These are phyloP conservation scores for Candolleomyces eurysporus DNA, from an alignment of 768 basidiomycete species.

Conservation along the genomic window DNA sequence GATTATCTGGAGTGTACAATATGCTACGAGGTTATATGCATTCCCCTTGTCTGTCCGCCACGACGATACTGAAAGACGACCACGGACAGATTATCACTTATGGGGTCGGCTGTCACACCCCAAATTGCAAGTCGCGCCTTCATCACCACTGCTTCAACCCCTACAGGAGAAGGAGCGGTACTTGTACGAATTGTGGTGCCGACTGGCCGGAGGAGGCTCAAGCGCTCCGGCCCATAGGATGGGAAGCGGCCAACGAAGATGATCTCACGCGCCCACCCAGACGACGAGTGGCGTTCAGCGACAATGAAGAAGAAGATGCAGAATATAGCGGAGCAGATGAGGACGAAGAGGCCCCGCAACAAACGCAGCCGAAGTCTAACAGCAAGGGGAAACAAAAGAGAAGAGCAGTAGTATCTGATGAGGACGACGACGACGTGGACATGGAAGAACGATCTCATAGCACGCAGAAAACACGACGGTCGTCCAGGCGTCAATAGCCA, in stretches of 20 bases:
- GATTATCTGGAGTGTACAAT: conserved; percentile 71
- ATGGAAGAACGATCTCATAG: conserved; percentile 32
- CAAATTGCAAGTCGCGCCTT: conserved; percentile 61
- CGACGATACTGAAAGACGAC: not conserved
- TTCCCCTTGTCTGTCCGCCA: not conserved
- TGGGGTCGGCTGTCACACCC: conserved; percentile 59
- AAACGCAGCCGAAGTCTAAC: conserved; percentile 3
- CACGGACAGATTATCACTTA: conserved; percentile 59
- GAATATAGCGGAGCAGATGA: conserved; percentile 40
- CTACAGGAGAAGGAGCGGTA: conserved; percentile 35
- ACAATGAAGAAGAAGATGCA: conserved; percentile 37
- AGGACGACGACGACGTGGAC: conserved; percentile 35
- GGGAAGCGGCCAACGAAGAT: conserved; percentile 66
- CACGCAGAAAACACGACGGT: conserved; percentile 24
- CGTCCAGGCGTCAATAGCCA: conserved; percentile 19
- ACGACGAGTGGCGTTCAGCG: conserved; percentile 22
- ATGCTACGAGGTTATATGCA: conserved; percentile 59
- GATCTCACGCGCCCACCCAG: conserved; percentile 21
- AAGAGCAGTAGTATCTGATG: conserved; percentile 24
- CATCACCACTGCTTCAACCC: conserved; percentile 63
- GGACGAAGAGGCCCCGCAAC: conserved; percentile 27
- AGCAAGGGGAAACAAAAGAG: conserved; percentile 15
- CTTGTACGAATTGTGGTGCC: conserved; percentile 56
- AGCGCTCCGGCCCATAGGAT: conserved; percentile 59
- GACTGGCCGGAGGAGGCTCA: conserved; percentile 60